A percentile compares a stretch with the other conserved stretches of the same genome.
phyloP scores from a whole-genome alignment of 1,139 yeast species.

The Taphrina wiesneri region DNA sequence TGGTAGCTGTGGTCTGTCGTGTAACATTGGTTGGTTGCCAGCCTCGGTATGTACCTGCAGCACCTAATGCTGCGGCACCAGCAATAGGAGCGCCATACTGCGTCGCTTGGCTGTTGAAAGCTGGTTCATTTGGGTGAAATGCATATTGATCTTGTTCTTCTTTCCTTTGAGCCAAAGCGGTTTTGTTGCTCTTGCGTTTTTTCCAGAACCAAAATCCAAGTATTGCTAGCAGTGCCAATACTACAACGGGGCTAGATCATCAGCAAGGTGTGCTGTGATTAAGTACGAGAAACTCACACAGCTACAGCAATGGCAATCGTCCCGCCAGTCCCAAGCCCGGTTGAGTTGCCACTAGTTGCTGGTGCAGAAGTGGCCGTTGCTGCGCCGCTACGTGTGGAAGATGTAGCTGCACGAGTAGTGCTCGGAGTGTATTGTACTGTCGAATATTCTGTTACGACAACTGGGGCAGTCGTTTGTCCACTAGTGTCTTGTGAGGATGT shows the following conservation, averaged over 20 bases:
- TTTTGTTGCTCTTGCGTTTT: conserved; percentile 35
- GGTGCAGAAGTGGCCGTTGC: neutral
- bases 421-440: conserved; percentile 27
- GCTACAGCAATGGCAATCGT: conserved; percentile 30
- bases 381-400: conserved; percentile 8
- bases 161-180: conserved; percentile 34
- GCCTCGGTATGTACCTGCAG: conserved; percentile 18
- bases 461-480: conserved; percentile 7
- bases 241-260: conserved; percentile 32
- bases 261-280: neutral
- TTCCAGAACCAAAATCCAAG: conserved; percentile 37
- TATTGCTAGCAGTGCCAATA: conserved; percentile 34
- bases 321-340: conserved; percentile 26
- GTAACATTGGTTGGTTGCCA: conserved; percentile 26
- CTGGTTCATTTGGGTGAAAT: conserved; percentile 34
- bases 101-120: neutral
- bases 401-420: neutral
- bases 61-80: neutral
- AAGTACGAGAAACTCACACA: neutral
- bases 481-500: conserved; percentile 23
- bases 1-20: neutral
- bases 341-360: neutral
- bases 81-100: neutral
- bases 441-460: conserved; percentile 24
- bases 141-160: conserved; percentile 40